Percentiles rank a stretch among this genome's conserved stretches.
Evolutionary conservation across 352 stramenopile species (phyloP).

Genomic region (Pythium grandisporangium): DNA sequence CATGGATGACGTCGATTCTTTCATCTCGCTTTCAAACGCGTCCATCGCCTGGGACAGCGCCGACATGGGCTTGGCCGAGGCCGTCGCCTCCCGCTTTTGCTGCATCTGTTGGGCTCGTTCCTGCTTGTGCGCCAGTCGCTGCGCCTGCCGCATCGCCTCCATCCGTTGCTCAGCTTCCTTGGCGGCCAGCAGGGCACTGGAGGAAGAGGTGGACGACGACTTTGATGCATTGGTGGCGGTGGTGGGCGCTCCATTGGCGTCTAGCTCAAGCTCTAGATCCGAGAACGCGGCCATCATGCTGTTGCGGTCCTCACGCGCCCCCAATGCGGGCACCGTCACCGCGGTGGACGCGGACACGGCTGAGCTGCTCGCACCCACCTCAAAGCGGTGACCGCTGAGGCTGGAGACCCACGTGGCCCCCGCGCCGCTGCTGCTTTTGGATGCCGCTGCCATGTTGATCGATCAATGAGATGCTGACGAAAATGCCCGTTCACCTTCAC

Average conservation of each 20-base stretch:
- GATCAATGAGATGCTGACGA: too few relatives aligned
- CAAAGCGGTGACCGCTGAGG: too few relatives aligned
- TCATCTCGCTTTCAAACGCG: constrained; percentile 45
- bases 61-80: constrained; percentile 19
- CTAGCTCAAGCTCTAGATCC: constrained; percentile 35
- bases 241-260: constrained; percentile 15
- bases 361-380: too few relatives aligned
- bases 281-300: constrained; percentile 54
- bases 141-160: constrained; percentile 17
- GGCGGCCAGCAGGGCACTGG: constrained; percentile 39
- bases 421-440: too few relatives aligned
- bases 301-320: constrained; percentile 11
- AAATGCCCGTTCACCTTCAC: too few relatives aligned
- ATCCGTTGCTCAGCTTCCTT: constrained; percentile 31
- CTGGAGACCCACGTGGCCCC: too few relatives aligned
- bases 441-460: too few relatives aligned
- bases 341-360: too few relatives aligned
- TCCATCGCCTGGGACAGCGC: constrained; percentile 55
- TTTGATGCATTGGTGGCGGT: background rate
- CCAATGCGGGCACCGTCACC: too few relatives aligned
- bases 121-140: constrained; percentile 19
- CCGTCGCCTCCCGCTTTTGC: constrained; percentile 1
- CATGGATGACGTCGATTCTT: constrained; percentile 20
- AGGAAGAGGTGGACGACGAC: too few relatives aligned
- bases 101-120: constrained; percentile 9